Base-by-base conservation (phyloP, 2,329 filamentous ascomycete species). In the Calonectria naviculata region DNA sequence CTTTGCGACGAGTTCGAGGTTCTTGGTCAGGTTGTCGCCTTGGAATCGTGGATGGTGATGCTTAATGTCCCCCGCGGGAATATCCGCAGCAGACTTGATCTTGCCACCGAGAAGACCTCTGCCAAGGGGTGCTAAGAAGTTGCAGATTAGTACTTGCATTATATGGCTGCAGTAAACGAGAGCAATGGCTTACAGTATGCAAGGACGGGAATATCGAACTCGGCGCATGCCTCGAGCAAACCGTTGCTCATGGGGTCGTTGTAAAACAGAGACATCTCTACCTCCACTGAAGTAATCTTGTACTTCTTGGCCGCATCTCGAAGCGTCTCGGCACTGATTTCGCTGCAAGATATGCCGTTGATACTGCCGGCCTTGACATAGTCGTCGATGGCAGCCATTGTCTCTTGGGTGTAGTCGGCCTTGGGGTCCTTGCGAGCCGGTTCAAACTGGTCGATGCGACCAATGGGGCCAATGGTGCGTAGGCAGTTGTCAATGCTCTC, bases 131-230 rank as follows among this genome's bases (percentile, higher is more conserved):
- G 89, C 64, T 78, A 71, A 63, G 69, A 46, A 19, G n/a, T 26
- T 17, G 24, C 34, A 36, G 10, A 41, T 74, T 47, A 76, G 70
- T 36, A 36, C 34, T 36, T 13, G 10, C n/a, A n/a, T n/a, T n/a
- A n/a, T n/a, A n/a, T n/a, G n/a, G n/a, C n/a, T n/a, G n/a, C n/a
- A n/a, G n/a, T n/a, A n/a, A n/a, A n/a, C n/a, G n/a, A 41, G 46
- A n/a, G 19, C 19, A 19, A 31, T 15, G 17, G 71, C 73, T 77
- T 65, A 75, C 78, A 92, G 83, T 94, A 94, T 1, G 92, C 92
- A 24, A 94, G 82, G 49, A 95, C 83, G 0, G 92, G 90, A 70
- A 95, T 93, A 54, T 85, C 84, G 42, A 93, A 83, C 80, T 95
- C 88, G 0, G 84, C 85, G 75, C 90, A 92, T 0, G 87, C 85